phyloP scores from a whole-genome alignment of 306 rosid genomes.

The Acacia acuminata region DNA sequence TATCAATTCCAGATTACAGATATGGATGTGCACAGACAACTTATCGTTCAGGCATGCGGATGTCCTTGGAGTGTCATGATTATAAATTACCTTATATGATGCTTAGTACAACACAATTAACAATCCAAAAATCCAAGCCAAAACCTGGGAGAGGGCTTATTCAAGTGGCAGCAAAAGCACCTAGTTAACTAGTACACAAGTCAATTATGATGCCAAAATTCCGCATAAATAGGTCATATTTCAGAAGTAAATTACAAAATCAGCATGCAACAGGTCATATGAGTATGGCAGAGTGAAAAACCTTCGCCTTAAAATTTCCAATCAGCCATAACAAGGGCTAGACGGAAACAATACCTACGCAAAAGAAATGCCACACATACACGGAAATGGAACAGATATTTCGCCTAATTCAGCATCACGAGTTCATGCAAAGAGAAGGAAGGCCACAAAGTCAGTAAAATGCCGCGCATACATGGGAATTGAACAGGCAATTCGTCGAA shows the following conservation, averaged over 20 bases:
- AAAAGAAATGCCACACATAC: background rate
- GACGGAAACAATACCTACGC: background rate
- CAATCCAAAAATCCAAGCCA: background rate
- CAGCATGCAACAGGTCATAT: background rate
- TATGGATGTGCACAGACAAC: background rate
- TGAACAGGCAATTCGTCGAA: background rate
- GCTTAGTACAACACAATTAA: background rate
- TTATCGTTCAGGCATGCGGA: background rate
- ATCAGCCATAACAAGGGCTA: background rate
- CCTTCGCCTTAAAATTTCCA: background rate
- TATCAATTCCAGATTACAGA: background rate
- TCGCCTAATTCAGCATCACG: background rate
- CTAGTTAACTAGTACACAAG: background rate
- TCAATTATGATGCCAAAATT: background rate
- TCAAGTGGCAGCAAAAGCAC: background rate
- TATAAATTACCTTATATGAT: background rate
- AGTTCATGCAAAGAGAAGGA: background rate
- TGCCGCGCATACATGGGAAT: background rate
- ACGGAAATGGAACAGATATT: conserved; percentile 8
- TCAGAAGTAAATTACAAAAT: background rate
- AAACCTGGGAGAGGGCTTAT: background rate
- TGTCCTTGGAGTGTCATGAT: background rate
- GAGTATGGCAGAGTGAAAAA: background rate
- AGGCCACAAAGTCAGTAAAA: background rate
- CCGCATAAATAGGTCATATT: background rate